Percentiles rank a stretch among this genome's conserved stretches.
Conservation (phyloP, 179 eudicot genomes). For the Corrigiola litoralis region DNA sequence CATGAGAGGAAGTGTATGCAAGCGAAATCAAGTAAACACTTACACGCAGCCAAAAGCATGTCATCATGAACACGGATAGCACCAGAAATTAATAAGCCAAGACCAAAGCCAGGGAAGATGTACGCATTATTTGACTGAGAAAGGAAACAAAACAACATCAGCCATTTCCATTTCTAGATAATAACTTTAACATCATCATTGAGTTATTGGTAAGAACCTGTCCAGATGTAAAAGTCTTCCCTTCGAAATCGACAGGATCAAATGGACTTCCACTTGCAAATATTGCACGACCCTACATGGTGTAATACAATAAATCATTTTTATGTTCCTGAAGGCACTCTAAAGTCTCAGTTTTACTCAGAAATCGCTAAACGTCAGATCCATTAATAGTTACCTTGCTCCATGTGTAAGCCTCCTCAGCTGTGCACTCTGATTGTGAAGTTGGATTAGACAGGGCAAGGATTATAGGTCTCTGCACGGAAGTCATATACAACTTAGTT, state of each 20-base stretch:
- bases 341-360: background rate
- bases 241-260: slow-evolving; percentile 71
- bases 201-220: slow-evolving; percentile 45
- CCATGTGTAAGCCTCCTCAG: slow-evolving; percentile 50
- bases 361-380: background rate
- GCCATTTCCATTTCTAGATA: background rate
- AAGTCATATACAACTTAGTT: background rate
- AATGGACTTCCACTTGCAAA: slow-evolving; percentile 96
- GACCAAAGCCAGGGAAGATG: slow-evolving; percentile 93
- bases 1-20: no score
- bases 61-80: slow-evolving; percentile 92
- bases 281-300: slow-evolving; percentile 72
- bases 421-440: slow-evolving; percentile 50
- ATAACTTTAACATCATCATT: background rate
- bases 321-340: background rate
- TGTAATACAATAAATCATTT: background rate
- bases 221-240: slow-evolving; percentile 58
- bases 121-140: slow-evolving; percentile 92
- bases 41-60: slow-evolving; percentile 95
- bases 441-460: slow-evolving; percentile 49
- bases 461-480: slow-evolving; percentile 39
- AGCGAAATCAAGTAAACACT: slow-evolving; percentile 25
- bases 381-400: slow-evolving; percentile 29
- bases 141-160: background rate
- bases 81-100: slow-evolving; percentile 86